A percentile compares a stretch with the other conserved stretches of the same genome.
phyloP scores from a whole-genome alignment of 2,329 filamentous ascomycete species.

The Ceratocystis alfenasii region DNA sequence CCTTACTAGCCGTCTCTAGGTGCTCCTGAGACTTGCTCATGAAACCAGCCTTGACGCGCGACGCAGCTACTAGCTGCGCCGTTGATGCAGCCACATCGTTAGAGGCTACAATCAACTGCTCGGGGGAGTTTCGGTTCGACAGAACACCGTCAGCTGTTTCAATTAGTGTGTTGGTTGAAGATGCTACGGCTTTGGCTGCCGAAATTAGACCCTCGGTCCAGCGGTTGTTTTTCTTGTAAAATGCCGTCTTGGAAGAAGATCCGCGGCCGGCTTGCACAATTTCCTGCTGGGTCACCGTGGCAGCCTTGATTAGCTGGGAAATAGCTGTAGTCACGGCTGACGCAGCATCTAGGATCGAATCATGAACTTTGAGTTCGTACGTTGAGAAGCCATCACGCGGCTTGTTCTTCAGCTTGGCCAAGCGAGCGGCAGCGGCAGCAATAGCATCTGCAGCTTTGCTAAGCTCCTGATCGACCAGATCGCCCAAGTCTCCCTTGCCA shows the following conservation, averaged over 20 bases:
- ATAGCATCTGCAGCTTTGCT: conserved; percentile 92
- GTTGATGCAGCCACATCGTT: conserved; percentile 95
- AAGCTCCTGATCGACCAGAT: conserved; percentile 83
- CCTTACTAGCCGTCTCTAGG: conserved; percentile 82
- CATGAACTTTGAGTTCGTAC: conserved; percentile 91
- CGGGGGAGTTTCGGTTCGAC: conserved; percentile 78
- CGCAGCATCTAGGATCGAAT: conserved; percentile 85
- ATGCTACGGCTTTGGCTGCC: conserved; percentile 88
- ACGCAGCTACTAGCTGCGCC: conserved; percentile 89
- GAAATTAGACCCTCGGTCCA: conserved; percentile 98
- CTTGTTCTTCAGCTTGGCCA: conserved; percentile 90
- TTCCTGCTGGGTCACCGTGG: conserved; percentile 84
- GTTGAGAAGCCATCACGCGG: conserved; percentile 91
- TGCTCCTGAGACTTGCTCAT: conserved; percentile 95
- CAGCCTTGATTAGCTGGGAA: conserved; percentile 85
- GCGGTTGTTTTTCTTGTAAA: conserved; percentile 99
- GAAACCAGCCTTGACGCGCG: conserved; percentile 91
- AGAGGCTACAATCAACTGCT: conserved; percentile 94
- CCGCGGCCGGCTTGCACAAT: conserved; percentile 90
- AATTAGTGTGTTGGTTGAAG: conserved; percentile 88
- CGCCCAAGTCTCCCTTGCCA: conserved; percentile 75
- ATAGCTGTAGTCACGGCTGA: conserved; percentile 91
- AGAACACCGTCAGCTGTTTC: conserved; percentile 96
- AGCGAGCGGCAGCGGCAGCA: conserved; percentile 74
- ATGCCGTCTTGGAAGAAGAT: conserved; percentile 74